These are phyloP conservation scores for Dendrostoma leiphaemia DNA, from an alignment of 2,329 filamentous ascomycete species.

Conservation along the genomic window DNA sequence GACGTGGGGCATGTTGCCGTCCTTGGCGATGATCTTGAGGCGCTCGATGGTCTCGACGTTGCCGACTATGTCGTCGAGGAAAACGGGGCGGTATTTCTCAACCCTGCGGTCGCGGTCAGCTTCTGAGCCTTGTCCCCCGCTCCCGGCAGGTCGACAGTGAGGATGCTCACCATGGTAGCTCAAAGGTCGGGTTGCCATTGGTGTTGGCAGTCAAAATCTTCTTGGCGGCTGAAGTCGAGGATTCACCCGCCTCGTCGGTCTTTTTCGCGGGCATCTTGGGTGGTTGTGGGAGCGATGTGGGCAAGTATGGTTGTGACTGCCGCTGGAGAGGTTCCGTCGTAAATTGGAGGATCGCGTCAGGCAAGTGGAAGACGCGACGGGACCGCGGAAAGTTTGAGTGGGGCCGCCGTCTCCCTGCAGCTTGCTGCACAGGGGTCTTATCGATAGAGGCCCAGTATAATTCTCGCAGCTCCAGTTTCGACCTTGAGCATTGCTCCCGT, in stretches of 20 bases:
- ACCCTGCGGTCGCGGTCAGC: slow-evolving; percentile 62
- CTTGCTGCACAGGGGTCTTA: not conserved
- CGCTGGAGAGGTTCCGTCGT: not conserved
- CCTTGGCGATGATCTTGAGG: slow-evolving; percentile 95
- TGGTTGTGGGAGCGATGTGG: not conserved
- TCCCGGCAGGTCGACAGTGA: not conserved
- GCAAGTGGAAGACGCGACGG: slow-evolving; percentile 14
- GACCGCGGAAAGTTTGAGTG: slow-evolving; percentile 8
- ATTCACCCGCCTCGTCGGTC: slow-evolving; percentile 55
- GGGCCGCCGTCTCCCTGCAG: not conserved
- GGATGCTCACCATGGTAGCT: slow-evolving; percentile 69
- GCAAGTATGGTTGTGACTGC: not conserved
- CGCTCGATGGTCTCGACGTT: slow-evolving; percentile 98
- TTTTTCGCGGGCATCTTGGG: slow-evolving; percentile 47
- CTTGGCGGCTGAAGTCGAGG: slow-evolving; percentile 58
- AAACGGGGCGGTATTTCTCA: slow-evolving; percentile 94
- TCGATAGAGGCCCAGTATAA: not conserved
- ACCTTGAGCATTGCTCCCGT: too few species aligned
- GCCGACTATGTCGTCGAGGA: slow-evolving; percentile 94
- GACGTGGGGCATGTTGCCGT: slow-evolving; percentile 98
- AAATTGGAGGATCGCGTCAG: slow-evolving; percentile 19
- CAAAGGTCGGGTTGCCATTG: slow-evolving; percentile 59
- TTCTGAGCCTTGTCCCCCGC: slow-evolving; percentile 24
- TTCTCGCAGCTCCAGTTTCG: too few species aligned
- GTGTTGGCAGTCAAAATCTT: slow-evolving; percentile 49